Percentiles rank a stretch among this genome's conserved stretches.
phyloP scores from a whole-genome alignment of 108 stramenopile genomes.

The Conticribra guillardii region DNA sequence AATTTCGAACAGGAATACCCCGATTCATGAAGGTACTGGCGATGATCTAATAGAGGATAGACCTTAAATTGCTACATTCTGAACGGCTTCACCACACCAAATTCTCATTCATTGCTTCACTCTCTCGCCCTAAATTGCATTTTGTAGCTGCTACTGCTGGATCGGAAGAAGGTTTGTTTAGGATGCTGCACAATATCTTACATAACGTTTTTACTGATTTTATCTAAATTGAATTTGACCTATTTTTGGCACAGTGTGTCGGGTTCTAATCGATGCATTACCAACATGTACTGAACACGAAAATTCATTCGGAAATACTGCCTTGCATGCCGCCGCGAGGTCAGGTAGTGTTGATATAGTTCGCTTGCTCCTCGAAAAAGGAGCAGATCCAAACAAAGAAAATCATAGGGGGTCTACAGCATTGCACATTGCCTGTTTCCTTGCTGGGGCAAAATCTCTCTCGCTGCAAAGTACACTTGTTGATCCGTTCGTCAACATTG shows the following conservation, averaged over 20 bases:
- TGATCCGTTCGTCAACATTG: conserved; percentile 27
- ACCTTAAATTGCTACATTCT: no score
- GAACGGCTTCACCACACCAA: no score
- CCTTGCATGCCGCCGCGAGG: conserved; percentile 17
- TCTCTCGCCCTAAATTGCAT: no score
- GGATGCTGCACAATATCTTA: background rate
- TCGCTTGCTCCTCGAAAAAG: conserved; percentile 12
- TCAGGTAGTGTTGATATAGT: conserved; percentile 24
- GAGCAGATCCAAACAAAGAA: conserved; percentile 29
- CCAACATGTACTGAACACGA: conserved; percentile 9
- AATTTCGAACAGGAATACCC: conserved; percentile 26
- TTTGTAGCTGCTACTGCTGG: conserved; percentile 17
- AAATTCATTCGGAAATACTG: conserved; percentile 35
- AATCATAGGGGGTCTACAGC: conserved; percentile 29
- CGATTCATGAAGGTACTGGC: conserved; percentile 17
- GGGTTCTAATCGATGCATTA: conserved; percentile 16
- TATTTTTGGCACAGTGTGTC: background rate
- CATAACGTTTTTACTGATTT: background rate
- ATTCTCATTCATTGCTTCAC: no score
- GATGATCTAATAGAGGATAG: background rate
- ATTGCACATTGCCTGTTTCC: conserved; percentile 19
- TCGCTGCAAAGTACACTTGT: background rate
- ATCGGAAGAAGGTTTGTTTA: background rate
- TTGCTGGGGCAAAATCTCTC: background rate
- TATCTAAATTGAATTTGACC: background rate